phyloP scores from a whole-genome alignment of 2,329 filamentous ascomycete species.

The Simplicillium sp. region DNA sequence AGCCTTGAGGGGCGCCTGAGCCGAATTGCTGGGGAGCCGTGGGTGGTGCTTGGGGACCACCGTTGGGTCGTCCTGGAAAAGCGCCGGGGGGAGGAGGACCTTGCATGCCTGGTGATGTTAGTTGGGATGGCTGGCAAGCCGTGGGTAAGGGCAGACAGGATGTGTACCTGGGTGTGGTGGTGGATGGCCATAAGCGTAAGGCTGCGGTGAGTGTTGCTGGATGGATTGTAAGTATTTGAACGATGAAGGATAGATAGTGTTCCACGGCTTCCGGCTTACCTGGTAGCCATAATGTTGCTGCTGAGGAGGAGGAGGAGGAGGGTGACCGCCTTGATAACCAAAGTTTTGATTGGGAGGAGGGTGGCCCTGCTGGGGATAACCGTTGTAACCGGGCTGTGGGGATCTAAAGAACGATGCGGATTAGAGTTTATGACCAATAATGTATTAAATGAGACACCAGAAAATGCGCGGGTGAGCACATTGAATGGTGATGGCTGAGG shows the following conservation, averaged over 20 bases:
- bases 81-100: neutral
- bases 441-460: too few relatives aligned
- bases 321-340: slow-evolving; percentile 28
- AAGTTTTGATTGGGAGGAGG: slow-evolving; percentile 23
- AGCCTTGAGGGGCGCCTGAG: slow-evolving; percentile 67
- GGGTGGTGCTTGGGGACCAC: slow-evolving; percentile 58
- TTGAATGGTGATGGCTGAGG: neutral
- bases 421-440: slow-evolving; percentile 12
- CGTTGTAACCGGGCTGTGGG: slow-evolving; percentile 34
- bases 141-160: neutral
- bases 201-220: slow-evolving; percentile 2
- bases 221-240: slow-evolving; percentile 1
- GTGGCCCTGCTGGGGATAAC: slow-evolving; percentile 34
- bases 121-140: neutral
- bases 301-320: slow-evolving; percentile 40
- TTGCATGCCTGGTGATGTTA: neutral
- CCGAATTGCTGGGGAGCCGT: slow-evolving; percentile 63
- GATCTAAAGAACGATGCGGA: slow-evolving; percentile 16
- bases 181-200: slow-evolving; percentile 2
- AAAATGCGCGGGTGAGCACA: neutral
- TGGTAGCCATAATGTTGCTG: slow-evolving; percentile 37
- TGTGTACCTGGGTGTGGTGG: neutral
- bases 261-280: slow-evolving; percentile 13
- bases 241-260: neutral
- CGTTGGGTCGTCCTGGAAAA: slow-evolving; percentile 25